These are phyloP conservation scores for Pythium sp. DNA, from an alignment of 352 stramenopile species.

Conservation along the genomic window DNA sequence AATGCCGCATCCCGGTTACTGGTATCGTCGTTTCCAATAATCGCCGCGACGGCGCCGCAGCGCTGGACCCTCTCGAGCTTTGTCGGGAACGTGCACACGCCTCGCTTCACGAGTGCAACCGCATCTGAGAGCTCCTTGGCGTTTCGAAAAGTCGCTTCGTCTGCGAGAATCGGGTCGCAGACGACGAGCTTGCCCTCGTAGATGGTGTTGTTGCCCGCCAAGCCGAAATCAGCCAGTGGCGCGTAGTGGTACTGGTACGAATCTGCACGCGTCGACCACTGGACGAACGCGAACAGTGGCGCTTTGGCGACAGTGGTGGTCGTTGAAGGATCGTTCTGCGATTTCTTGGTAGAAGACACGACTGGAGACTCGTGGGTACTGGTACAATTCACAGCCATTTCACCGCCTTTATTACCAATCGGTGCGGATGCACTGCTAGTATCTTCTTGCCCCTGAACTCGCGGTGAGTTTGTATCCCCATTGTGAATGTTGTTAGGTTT, in stretches of 20 bases:
- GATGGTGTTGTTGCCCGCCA: constrained; percentile 30
- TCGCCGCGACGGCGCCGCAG: constrained; percentile 49
- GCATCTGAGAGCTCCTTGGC: constrained; percentile 27
- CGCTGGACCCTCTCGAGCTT: constrained; percentile 66
- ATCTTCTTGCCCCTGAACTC: not conserved
- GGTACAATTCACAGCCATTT: not conserved
- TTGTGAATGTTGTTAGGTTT: not conserved
- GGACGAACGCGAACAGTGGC: constrained; percentile 66
- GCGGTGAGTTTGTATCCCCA: not conserved
- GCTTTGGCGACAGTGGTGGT: not conserved
- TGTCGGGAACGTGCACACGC: constrained; percentile 61
- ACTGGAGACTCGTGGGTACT: not conserved
- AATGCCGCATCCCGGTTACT: constrained; percentile 49
- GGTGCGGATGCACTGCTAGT: not conserved
- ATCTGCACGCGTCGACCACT: constrained; percentile 49
- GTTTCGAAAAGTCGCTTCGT: constrained; percentile 39
- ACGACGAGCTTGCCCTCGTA: constrained; percentile 43
- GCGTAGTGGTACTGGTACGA: constrained; percentile 50
- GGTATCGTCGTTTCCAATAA: constrained; percentile 68
- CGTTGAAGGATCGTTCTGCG: not conserved
- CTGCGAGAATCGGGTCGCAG: constrained; percentile 46
- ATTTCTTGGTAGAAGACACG: not conserved
- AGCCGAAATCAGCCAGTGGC: constrained; percentile 64
- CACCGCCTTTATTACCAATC: not conserved
- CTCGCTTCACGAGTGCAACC: constrained; percentile 54